A percentile compares a stretch with the other conserved stretches of the same genome.
Conservation (phyloP, 2,329 filamentous ascomycete species). For the Delphinella strobiligena region DNA sequence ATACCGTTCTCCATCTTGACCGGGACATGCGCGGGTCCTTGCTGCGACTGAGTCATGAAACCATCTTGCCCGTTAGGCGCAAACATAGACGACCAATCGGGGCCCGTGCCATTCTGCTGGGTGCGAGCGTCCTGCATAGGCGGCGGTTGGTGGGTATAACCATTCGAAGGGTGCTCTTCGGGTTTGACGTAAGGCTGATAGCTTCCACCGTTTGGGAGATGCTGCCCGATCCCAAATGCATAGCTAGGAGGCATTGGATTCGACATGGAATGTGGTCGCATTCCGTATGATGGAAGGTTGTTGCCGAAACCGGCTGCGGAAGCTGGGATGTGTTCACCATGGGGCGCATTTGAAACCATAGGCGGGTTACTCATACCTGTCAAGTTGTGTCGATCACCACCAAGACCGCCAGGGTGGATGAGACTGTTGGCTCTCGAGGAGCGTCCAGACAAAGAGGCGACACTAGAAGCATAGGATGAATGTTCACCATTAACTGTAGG, state of each 20-base stretch:
- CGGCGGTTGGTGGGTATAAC: conserved; percentile 8
- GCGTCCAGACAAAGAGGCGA: conserved; percentile 32
- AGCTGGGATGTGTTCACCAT: conserved; percentile 17
- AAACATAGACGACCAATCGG: conserved; percentile 35
- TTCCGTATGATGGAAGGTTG: conserved; percentile 20
- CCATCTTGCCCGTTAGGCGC: conserved; percentile 32
- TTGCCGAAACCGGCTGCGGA: conserved; percentile 15
- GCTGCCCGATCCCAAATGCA: conserved; percentile 12
- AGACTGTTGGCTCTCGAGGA: conserved; percentile 38
- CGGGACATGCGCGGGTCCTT: conserved; percentile 25
- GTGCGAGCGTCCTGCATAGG: conserved; percentile 5
- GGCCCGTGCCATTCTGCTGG: conserved; percentile 13
- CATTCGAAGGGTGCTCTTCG: conserved; percentile 9
- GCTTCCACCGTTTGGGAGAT: conserved; percentile 17
- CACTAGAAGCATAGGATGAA: conserved; percentile 21
- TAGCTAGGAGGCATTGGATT: conserved; percentile 20
- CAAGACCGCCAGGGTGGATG: conserved; percentile 27
- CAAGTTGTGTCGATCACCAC: conserved; percentile 7
- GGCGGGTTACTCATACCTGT: conserved; percentile 19
- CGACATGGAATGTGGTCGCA: conserved; percentile 15
- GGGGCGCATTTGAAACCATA: conserved; percentile 16
- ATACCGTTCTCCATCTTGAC: conserved; percentile 32
- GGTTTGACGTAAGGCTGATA: conserved; percentile 13
- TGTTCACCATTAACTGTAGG: conserved; percentile 23
- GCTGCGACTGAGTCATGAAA: conserved; percentile 21